Evolutionary conservation across 2,329 filamentous ascomycete species (phyloP).

Genomic region (Grosmannia clavigera): DNA sequence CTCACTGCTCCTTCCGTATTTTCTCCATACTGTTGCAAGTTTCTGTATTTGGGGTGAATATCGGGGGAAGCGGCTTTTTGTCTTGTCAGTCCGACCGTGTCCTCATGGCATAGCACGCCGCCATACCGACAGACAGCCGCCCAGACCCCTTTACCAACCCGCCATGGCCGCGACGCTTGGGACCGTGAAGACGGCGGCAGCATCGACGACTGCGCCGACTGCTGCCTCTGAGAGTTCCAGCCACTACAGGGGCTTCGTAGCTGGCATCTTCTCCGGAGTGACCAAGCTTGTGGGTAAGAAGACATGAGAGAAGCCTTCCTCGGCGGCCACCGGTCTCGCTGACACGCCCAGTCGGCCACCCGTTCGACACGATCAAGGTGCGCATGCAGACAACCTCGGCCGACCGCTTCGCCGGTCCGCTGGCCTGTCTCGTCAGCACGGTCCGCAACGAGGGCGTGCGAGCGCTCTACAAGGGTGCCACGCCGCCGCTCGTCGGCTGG

Average conservation of each 20-base stretch:
- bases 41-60: not conserved
- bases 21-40: not conserved
- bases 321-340: not conserved
- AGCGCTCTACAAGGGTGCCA: constrained; percentile 89
- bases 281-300: constrained; percentile 70
- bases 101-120: not conserved
- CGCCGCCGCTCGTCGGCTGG: constrained; percentile 87
- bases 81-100: not conserved
- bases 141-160: not conserved
- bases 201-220: not conserved
- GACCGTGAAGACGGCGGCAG: not conserved
- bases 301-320: not conserved
- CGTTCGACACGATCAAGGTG: constrained; percentile 96
- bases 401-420: constrained; percentile 68
- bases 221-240: constrained; percentile 21
- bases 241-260: constrained; percentile 93
- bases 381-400: constrained; percentile 76
- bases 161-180: constrained; percentile 1
- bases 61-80: not conserved
- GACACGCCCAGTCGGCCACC: constrained; percentile 41
- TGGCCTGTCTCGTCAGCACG: constrained; percentile 78
- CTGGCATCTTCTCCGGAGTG: constrained; percentile 89
- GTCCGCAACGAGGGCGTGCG: constrained; percentile 71
- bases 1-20: not conserved
- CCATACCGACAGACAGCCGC: not conserved